Conservation (phyloP, 345 rosid species). For the Ceriops decandra region DNA sequence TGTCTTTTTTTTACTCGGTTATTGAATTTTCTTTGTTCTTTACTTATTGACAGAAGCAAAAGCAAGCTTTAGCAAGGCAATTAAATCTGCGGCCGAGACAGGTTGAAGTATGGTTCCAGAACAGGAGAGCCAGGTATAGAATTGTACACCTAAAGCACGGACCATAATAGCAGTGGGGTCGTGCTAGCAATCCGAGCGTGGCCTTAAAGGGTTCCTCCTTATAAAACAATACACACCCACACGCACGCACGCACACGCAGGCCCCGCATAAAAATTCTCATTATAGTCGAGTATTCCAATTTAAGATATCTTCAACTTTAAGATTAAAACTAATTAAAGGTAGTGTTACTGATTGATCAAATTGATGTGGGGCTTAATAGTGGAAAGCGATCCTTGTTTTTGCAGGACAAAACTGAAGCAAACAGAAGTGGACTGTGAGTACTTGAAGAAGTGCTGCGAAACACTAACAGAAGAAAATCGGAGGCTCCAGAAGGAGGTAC, state of each 20-base stretch:
- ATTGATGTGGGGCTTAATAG: too few species aligned
- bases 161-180: background rate
- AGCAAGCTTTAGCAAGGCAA: slow-evolving; percentile 69
- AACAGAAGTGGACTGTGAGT: slow-evolving; percentile 30
- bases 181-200: too few species aligned
- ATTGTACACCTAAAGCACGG: background rate
- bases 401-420: slow-evolving; percentile 33
- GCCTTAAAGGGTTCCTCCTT: too few species aligned
- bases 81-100: slow-evolving; percentile 85
- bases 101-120: slow-evolving; percentile 99
- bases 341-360: too few species aligned
- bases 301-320: background rate
- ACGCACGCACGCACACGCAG: too few species aligned
- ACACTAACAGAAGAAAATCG: slow-evolving; percentile 28
- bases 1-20: background rate
- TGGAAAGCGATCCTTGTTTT: background rate
- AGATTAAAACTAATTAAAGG: background rate
- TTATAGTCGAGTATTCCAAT: too few species aligned
- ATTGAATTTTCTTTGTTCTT: background rate
- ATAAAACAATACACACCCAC: background rate
- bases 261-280: too few species aligned
- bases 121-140: slow-evolving; percentile 88
- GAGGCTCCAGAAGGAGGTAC: slow-evolving; percentile 25
- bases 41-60: slow-evolving; percentile 46
- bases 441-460: slow-evolving; percentile 30